A percentile compares a stretch with the other conserved stretches of the same genome.
phyloP scores from a whole-genome alignment of 768 basidiomycete species.

The Mycena alexandri region DNA sequence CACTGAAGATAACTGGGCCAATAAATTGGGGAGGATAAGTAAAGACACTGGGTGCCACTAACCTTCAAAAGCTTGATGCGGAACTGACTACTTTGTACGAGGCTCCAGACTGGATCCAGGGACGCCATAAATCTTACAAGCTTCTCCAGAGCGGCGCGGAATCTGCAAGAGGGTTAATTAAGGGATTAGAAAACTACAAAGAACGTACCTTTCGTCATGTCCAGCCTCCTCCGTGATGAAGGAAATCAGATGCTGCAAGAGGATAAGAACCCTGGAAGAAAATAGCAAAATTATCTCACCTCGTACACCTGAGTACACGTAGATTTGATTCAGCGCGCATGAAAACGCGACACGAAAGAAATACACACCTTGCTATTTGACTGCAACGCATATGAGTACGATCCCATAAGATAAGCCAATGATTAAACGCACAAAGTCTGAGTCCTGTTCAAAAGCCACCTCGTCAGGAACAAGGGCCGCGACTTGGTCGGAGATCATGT shows the following conservation, averaged over 20 bases:
- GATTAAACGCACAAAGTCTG: slow-evolving; percentile 26
- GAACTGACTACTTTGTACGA: slow-evolving; percentile 36
- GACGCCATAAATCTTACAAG: slow-evolving; percentile 38
- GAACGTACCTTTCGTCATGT: slow-evolving; percentile 26
- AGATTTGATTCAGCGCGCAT: neutral
- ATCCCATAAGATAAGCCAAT: neutral
- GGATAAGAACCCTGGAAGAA: neutral
- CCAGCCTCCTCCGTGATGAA: slow-evolving; percentile 27
- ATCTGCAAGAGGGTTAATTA: slow-evolving; percentile 13
- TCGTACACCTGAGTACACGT: slow-evolving; percentile 15
- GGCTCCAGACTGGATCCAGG: slow-evolving; percentile 38
- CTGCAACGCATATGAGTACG: slow-evolving; percentile 14
- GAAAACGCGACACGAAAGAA: neutral
- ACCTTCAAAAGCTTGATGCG: slow-evolving; percentile 38
- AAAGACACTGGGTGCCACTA: neutral
- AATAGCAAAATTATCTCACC: neutral
- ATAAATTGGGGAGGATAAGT: neutral
- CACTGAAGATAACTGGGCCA: slow-evolving; percentile 23
- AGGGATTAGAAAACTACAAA: neutral
- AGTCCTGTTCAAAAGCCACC: neutral
- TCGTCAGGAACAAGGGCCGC: neutral
- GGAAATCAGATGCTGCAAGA: slow-evolving; percentile 29
- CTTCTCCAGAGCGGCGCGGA: slow-evolving; percentile 17
- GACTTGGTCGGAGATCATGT: slow-evolving; percentile 21
- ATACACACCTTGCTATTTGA: slow-evolving; percentile 33